Evolutionary conservation across 2,329 filamentous ascomycete species (phyloP).

Genomic region (Fusarium chlamydosporum): DNA sequence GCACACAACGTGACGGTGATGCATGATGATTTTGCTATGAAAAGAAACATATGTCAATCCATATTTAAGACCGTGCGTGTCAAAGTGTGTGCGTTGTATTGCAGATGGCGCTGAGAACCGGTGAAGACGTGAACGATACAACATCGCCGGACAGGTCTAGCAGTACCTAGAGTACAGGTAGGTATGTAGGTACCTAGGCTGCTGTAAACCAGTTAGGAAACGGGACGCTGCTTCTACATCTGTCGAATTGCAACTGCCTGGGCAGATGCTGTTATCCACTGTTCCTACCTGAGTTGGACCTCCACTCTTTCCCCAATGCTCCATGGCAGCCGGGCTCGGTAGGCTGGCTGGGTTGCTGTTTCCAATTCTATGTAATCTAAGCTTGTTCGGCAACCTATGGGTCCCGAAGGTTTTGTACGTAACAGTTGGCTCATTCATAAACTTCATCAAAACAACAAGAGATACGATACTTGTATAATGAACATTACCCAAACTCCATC

Average conservation of each 20-base stretch:
- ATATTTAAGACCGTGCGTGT: slow-evolving; percentile 1
- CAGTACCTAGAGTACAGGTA: too few relatives aligned
- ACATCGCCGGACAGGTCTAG: not conserved
- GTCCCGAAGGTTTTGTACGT: slow-evolving; percentile 38
- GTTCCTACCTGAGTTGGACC: not conserved
- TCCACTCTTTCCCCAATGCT: slow-evolving; percentile 25
- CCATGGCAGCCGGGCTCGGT: not conserved
- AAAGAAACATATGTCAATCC: slow-evolving; percentile 13
- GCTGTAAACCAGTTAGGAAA: not conserved
- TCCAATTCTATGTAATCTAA: slow-evolving; percentile 14
- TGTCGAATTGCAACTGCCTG: slow-evolving; percentile 29
- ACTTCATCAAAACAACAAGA: slow-evolving; percentile 19
- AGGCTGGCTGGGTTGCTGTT: not conserved
- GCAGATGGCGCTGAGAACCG: slow-evolving; percentile 18
- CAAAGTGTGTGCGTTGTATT: slow-evolving; percentile 37
- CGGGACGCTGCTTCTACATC: slow-evolving; percentile 24
- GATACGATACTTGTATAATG: slow-evolving; percentile 8
- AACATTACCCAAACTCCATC: not conserved
- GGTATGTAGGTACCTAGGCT: not conserved
- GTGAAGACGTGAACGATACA: slow-evolving; percentile 18
- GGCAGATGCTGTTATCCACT: slow-evolving; percentile 8
- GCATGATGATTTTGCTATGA: slow-evolving; percentile 34
- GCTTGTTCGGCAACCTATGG: slow-evolving; percentile 12
- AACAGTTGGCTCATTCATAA: slow-evolving; percentile 40
- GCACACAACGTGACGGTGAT: slow-evolving; percentile 9